Evolutionary conservation across 352 stramenopile genomes (phyloP), one percentile per base, ranked within the genome.

Genomic region (Phytophthora sojae): DNA sequence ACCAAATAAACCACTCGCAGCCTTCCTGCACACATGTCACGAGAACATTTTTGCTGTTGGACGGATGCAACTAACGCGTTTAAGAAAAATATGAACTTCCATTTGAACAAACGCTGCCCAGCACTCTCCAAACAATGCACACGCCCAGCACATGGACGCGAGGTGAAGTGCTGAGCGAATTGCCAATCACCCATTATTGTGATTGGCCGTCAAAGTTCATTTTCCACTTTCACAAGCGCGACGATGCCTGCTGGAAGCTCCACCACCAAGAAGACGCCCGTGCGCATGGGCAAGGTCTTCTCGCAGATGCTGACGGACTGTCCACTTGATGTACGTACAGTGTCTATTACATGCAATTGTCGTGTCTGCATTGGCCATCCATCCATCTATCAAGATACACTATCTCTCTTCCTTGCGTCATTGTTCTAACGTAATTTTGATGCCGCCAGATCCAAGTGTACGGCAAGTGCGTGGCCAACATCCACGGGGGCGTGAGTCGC

Each of bases 221-320:
- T 52, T 64, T 58, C 29, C 14, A 6, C 15, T 54, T 11, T 39
- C 32, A 39, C 12, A 57, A 3, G n/a, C 3, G 25, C 23, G 6
- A 35, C 44, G 12, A 80, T 80, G 69, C 51, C 76, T 3, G 49
- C 54, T 32, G 60, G 57, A 45, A 65, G 50, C 12, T 51, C 64
- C 5, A 71, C 68, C 26, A n/a, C 57, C 1, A 75, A 70, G 61
- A 85, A 85, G 56, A 54, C 63, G 29, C 72, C 83, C 19, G 65
- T 83, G 64, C 87, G 87, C 30, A 83, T 95, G 85, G 81, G 81
- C 59, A 83, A 89, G 49, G 19, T 88, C 59, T 93, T 95, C 67
- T 79, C 76, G 23, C 77, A 89, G 6, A 95, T 95, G 87, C 51
- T 92, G 39, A 49, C 64, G 19, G 76, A 90, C 55, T 95, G 87